Evolutionary conservation across 176 grass and related monocot genomes (phyloP).

Genomic region (Musa beccarii): DNA sequence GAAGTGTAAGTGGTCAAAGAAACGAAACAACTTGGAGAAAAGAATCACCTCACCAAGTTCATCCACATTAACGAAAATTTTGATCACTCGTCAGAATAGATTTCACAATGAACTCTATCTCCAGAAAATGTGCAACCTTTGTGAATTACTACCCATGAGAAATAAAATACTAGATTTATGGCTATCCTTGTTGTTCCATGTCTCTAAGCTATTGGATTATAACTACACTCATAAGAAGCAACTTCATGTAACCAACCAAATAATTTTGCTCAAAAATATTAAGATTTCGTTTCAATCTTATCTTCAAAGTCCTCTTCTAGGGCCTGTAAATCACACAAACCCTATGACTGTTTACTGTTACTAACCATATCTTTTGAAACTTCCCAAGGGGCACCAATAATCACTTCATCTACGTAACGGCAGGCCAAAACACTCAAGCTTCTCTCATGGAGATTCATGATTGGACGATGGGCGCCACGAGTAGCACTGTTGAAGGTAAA

Average conservation of each 20-base stretch:
- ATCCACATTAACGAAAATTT: too few species aligned
- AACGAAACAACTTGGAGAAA: too few species aligned
- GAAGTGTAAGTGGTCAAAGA: too few species aligned
- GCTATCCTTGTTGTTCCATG: neutral
- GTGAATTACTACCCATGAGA: neutral
- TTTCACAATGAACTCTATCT: too few species aligned
- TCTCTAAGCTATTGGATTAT: neutral
- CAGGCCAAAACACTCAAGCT: constrained; percentile 84
- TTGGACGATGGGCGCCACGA: constrained; percentile 43
- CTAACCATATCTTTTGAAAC: constrained; percentile 89
- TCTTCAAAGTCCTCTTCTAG: neutral
- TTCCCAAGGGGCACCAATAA: constrained; percentile 89
- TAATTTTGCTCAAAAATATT: neutral
- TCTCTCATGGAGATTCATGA: constrained; percentile 90
- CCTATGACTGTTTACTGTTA: neutral
- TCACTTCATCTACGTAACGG: constrained; percentile 93
- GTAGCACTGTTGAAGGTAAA: constrained; percentile 53
- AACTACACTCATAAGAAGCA: neutral
- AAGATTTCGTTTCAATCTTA: neutral
- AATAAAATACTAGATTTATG: constrained; percentile 1
- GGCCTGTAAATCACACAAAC: neutral
- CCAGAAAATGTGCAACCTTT: neutral
- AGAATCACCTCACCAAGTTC: too few species aligned
- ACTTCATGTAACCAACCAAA: neutral
- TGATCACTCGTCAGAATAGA: too few species aligned